Conservation (phyloP, 257 asterid species). For the Capsicum baccatum region DNA sequence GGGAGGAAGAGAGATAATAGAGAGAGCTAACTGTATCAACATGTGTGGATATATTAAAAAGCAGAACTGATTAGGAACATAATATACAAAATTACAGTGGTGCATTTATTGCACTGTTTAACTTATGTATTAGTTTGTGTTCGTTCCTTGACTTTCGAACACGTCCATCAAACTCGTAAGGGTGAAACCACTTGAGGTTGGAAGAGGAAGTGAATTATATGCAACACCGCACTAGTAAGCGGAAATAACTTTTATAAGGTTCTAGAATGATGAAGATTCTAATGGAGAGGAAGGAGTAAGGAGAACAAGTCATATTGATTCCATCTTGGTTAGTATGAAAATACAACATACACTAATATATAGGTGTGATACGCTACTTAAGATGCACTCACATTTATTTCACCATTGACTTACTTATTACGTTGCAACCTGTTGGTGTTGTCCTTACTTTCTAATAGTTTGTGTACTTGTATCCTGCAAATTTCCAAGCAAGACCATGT, state of each 20-base stretch:
- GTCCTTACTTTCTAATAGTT: conserved; percentile 25
- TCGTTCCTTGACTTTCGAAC: not conserved
- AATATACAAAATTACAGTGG: not conserved
- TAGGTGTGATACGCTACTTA: not conserved
- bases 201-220: conserved; percentile 11
- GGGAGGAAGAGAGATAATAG: not conserved
- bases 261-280: not conserved
- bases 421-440: not conserved
- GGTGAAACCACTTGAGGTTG: conserved; percentile 12
- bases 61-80: not conserved
- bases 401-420: conserved; percentile 4
- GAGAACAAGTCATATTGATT: not conserved
- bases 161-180: not conserved
- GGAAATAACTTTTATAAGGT: not conserved
- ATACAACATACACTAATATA: not conserved
- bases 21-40: not conserved
- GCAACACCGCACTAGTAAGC: not conserved
- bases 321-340: not conserved
- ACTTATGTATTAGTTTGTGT: not conserved
- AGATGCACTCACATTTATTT: not conserved
- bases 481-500: not conserved
- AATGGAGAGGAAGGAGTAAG: not conserved
- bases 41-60: not conserved
- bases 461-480: not conserved
- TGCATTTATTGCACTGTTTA: not conserved